These are phyloP conservation scores for Somion occarium DNA, from an alignment of 1,284 basidiomycete genomes.

Conservation along the genomic window DNA sequence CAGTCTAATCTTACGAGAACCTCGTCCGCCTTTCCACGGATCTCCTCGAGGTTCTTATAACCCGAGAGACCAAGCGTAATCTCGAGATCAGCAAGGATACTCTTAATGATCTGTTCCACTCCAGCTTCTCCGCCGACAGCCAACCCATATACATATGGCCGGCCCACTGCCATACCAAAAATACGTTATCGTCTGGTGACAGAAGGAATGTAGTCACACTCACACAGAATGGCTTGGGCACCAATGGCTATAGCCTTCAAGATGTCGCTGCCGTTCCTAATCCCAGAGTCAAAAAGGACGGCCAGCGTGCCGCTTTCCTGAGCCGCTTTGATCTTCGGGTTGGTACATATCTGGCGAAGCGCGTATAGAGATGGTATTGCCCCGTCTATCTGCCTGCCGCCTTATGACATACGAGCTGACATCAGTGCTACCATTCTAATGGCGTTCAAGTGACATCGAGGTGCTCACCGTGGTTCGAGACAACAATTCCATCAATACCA, in stretches of 20 bases:
- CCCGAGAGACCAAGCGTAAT: conserved; percentile 41
- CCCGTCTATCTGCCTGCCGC: conserved; percentile 80
- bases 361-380: conserved; percentile 69
- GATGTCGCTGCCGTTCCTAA: conserved; percentile 71
- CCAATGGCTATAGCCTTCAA: conserved; percentile 74
- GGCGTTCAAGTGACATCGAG: not conserved
- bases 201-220: conserved; percentile 27
- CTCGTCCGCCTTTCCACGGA: conserved; percentile 29
- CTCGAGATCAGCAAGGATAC: conserved; percentile 46
- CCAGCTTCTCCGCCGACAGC: conserved; percentile 44
- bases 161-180: conserved; percentile 26
- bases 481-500: conserved; percentile 65
- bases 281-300: conserved; percentile 76
- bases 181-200: conserved; percentile 43
- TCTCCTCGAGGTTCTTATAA: conserved; percentile 29
- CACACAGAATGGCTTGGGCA: conserved; percentile 60
- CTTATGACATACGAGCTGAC: conserved; percentile 26
- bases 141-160: conserved; percentile 45
- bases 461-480: conserved; percentile 66
- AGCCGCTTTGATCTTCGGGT: conserved; percentile 50
- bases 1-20: conserved; percentile 10
- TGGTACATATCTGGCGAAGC: conserved; percentile 57
- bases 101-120: conserved; percentile 44
- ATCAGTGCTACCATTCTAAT: not conserved
- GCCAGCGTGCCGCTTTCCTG: conserved; percentile 57